phyloP scores from a whole-genome alignment of 2,329 filamentous ascomycete species.

The Cryphonectria nitschkei region DNA sequence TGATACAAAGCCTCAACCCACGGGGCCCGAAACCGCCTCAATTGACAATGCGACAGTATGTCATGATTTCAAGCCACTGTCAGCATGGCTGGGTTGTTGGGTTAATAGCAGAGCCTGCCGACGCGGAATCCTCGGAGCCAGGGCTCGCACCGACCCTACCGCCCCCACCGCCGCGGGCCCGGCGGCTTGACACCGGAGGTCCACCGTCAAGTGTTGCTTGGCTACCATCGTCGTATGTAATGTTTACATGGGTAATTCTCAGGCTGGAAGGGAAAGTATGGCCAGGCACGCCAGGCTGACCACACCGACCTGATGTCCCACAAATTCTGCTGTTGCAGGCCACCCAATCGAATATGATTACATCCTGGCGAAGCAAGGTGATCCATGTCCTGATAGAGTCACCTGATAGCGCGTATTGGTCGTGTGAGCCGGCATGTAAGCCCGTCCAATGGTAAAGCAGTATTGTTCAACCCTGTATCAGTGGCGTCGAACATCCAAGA shows the following conservation, averaged over 20 bases:
- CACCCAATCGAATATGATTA: neutral
- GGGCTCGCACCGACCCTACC: neutral
- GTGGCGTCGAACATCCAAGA: constrained; percentile 2
- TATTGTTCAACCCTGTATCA: neutral
- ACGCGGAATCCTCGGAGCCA: neutral
- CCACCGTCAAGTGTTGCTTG: neutral
- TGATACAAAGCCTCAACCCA: neutral
- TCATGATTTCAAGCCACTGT: neutral
- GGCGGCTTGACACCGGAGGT: neutral
- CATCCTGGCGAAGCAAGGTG: neutral
- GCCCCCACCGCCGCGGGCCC: neutral
- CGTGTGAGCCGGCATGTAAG: neutral
- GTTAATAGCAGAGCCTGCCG: neutral
- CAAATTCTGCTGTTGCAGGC: neutral
- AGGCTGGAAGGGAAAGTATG: neutral
- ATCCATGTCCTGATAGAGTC: neutral
- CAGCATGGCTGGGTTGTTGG: neutral
- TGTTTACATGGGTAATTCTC: neutral
- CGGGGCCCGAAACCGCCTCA: neutral
- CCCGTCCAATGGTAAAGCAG: neutral
- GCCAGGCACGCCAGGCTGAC: neutral
- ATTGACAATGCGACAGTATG: neutral
- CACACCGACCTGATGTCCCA: neutral
- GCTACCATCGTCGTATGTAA: neutral
- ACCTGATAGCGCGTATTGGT: constrained; percentile 24